Conservation (phyloP, 345 rosid species). For the Pelargonium nanum region DNA sequence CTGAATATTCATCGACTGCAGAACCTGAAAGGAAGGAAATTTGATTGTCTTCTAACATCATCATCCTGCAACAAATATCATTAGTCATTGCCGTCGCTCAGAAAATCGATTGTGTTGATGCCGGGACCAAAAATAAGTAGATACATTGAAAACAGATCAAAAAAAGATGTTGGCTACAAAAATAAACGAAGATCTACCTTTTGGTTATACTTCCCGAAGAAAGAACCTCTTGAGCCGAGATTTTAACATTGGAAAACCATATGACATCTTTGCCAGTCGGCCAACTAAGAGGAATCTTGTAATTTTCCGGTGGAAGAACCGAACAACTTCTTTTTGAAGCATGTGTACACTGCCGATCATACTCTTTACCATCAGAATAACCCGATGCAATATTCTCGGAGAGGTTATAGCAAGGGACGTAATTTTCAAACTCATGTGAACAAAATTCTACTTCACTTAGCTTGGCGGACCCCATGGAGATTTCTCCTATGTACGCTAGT, state of each 20-base stretch:
- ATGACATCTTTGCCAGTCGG: slow-evolving; percentile 91
- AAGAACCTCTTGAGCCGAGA: slow-evolving; percentile 84
- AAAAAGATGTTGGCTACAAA: not conserved
- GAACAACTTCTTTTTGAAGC: slow-evolving; percentile 51
- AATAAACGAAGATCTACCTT: slow-evolving; percentile 36
- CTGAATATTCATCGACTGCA: slow-evolving; percentile 92
- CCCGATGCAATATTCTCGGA: slow-evolving; percentile 53
- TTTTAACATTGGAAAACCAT: slow-evolving; percentile 80
- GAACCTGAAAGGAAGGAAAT: slow-evolving; percentile 89
- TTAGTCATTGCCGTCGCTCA: slow-evolving; percentile 9
- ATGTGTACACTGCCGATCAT: slow-evolving; percentile 55
- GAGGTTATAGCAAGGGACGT: slow-evolving; percentile 76
- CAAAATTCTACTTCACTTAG: slow-evolving; percentile 73
- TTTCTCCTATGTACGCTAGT: slow-evolving; percentile 85
- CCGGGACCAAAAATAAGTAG: not conserved
- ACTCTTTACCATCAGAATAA: slow-evolving; percentile 37
- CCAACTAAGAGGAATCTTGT: slow-evolving; percentile 92
- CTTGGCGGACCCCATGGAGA: slow-evolving; percentile 63
- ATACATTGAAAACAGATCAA: not conserved
- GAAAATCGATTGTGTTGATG: not conserved
- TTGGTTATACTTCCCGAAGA: slow-evolving; percentile 93
- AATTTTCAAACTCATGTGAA: slow-evolving; percentile 51
- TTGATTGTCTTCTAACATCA: slow-evolving; percentile 94
- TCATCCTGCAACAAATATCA: slow-evolving; percentile 48
- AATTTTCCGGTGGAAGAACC: slow-evolving; percentile 58